Percentiles rank a stretch among this genome's conserved stretches.
Conservation (phyloP, 2,329 filamentous ascomycete species). For the Aspergillus fumigatus region DNA sequence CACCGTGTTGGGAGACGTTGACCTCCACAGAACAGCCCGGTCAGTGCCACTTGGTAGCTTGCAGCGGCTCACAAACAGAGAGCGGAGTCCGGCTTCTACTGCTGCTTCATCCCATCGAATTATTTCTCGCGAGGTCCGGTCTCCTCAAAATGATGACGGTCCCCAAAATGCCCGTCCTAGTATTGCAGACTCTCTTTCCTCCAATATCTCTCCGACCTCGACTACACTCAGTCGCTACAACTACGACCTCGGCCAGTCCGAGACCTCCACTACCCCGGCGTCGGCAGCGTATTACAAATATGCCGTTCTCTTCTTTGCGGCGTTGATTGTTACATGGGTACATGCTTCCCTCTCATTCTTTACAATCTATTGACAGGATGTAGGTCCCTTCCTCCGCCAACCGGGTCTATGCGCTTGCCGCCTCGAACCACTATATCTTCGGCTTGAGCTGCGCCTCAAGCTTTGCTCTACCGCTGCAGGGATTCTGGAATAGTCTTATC, state of each 20-base stretch:
- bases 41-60: neutral
- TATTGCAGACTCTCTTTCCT: too few species aligned
- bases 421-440: constrained; percentile 48
- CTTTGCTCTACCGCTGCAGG: constrained; percentile 70
- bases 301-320: constrained; percentile 27
- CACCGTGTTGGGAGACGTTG: neutral
- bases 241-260: neutral
- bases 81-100: neutral
- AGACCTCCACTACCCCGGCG: neutral
- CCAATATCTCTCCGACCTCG: too few species aligned
- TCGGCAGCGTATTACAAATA: neutral
- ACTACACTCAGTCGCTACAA: too few species aligned
- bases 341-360: neutral
- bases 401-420: constrained; percentile 62
- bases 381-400: constrained; percentile 65
- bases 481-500: constrained; percentile 74
- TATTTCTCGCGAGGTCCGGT: too few species aligned
- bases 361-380: neutral
- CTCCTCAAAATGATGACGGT: too few species aligned
- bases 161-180: too few species aligned
- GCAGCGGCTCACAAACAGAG: neutral
- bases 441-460: constrained; percentile 63
- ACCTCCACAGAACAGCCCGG: neutral
- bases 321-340: constrained; percentile 33
- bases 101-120: too few species aligned